These are phyloP conservation scores for Paspalum vaginatum DNA, from an alignment of 176 grass and related monocot genomes.

Conservation along the genomic window DNA sequence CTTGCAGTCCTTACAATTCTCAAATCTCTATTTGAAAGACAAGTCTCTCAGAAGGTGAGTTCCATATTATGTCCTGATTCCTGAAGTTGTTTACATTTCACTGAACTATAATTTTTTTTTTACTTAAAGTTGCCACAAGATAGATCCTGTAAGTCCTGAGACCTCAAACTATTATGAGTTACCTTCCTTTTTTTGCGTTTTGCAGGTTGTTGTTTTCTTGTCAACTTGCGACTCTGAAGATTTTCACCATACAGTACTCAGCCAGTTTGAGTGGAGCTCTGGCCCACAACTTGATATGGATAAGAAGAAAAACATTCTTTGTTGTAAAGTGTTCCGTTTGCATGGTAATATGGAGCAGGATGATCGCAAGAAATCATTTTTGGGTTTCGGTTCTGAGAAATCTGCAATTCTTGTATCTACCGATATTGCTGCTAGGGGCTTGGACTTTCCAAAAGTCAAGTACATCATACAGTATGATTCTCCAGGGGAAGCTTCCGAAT, in stretches of 20 bases:
- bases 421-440: conserved; percentile 84
- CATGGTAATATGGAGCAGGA: conserved; percentile 97
- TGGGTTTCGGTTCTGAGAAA: conserved; percentile 82
- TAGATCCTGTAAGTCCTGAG: neutral
- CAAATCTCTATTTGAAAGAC: conserved; percentile 75
- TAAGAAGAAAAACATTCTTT: conserved; percentile 62
- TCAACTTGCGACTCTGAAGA: conserved; percentile 94
- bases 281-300: conserved; percentile 47
- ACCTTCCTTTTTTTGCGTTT: conserved; percentile 35
- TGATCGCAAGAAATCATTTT: conserved; percentile 77
- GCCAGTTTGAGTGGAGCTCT: conserved; percentile 63
- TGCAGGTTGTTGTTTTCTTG: conserved; percentile 91
- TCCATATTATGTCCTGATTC: conserved; percentile 22
- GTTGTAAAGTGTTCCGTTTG: conserved; percentile 73
- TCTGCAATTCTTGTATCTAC: conserved; percentile 90
- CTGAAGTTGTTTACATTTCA: conserved; percentile 32
- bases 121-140: neutral
- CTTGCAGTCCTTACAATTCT: conserved; percentile 84
- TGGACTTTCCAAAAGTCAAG: conserved; percentile 93
- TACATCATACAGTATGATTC: conserved; percentile 98
- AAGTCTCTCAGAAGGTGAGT: conserved; percentile 79
- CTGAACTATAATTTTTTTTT: neutral
- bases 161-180: conserved; percentile 32
- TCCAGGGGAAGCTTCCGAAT: conserved; percentile 93
- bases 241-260: conserved; percentile 78